Evolutionary conservation across 129 eudicot species (phyloP), one percentile per base, ranked within the genome.

Genomic region (Artemisia argyi): DNA sequence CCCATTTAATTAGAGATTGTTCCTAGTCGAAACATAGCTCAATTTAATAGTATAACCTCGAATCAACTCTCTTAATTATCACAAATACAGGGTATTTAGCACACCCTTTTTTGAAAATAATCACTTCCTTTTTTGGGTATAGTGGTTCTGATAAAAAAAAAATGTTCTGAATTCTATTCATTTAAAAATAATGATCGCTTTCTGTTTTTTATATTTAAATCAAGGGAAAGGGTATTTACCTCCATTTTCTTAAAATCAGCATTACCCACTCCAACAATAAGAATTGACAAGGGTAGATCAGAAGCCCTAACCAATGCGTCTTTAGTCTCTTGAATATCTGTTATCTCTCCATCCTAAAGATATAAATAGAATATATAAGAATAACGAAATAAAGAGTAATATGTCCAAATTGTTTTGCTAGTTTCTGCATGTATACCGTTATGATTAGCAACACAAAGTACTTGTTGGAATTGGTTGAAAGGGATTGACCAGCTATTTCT

Each of bases 231-330:
- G 3, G 30, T 14, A 49, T 3, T 22, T 83, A 93, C 98, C 96
- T 93, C 97, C 98, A 93, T 93, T 53, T 83, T 85, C 72, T 53
- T 80, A 67, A 93, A 93, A 86, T 93, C 97, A 46, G 98, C 97
- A 76, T 65, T 44, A 57, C 98, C 98, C 59, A 93, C 98, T 80
- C 98, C 98, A 76, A 93, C 86, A 47, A 93, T 90, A 53, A 93
- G 87, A 75, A 93, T 81, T 6, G 98, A 93, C 66, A 93, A 84
- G 44, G 98, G 98, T 49, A 93, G 80, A 76, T 93, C 98, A 61
- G 98, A 93, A 50, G 96, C 96, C 82, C 83, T 87, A 54, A 93
- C 95, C 46, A 93, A 60, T 67, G 98, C 88, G 63, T 93, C 85
- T 80, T 83, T 87, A 67, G 98, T 89, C 81, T 87, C 98, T 81